Evolutionary conservation across 1,284 basidiomycete genomes (phyloP).

Genomic region (Boletellus deceptivus): DNA sequence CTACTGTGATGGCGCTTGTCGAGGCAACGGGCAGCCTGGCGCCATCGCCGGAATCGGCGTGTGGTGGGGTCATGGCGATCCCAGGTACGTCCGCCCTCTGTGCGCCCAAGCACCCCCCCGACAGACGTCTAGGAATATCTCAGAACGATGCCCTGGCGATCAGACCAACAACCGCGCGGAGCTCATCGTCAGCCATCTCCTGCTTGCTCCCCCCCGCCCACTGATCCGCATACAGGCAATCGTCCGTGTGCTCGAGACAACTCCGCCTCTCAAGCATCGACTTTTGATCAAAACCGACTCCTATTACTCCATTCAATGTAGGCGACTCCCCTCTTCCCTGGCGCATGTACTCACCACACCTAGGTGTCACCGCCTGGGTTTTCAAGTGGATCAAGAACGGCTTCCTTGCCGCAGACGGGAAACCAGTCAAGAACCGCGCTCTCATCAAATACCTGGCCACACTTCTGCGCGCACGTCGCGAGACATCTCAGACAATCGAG

Average conservation of each 20-base stretch:
- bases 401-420: conserved; percentile 49
- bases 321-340: conserved; percentile 11
- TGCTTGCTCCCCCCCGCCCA: background rate
- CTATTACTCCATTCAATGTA: conserved; percentile 71
- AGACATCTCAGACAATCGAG: conserved; percentile 49
- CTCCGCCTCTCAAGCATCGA: conserved; percentile 50
- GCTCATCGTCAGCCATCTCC: conserved; percentile 56
- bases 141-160: conserved; percentile 74
- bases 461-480: conserved; percentile 49
- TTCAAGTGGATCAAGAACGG: conserved; percentile 53
- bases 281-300: conserved; percentile 77
- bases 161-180: conserved; percentile 92
- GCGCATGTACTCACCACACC: conserved; percentile 4
- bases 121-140: conserved; percentile 55
- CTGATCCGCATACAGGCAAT: conserved; percentile 56
- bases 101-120: background rate
- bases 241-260: conserved; percentile 65
- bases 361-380: conserved; percentile 69
- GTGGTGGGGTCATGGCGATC: conserved; percentile 68
- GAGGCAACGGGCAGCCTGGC: conserved; percentile 63
- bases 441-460: conserved; percentile 63
- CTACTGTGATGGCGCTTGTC: conserved; percentile 81
- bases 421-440: conserved; percentile 61
- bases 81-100: conserved; percentile 44
- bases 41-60: conserved; percentile 72